Conservation (phyloP, 1,284 basidiomycete genomes). For the Tetrapyrgos nigripes region DNA sequence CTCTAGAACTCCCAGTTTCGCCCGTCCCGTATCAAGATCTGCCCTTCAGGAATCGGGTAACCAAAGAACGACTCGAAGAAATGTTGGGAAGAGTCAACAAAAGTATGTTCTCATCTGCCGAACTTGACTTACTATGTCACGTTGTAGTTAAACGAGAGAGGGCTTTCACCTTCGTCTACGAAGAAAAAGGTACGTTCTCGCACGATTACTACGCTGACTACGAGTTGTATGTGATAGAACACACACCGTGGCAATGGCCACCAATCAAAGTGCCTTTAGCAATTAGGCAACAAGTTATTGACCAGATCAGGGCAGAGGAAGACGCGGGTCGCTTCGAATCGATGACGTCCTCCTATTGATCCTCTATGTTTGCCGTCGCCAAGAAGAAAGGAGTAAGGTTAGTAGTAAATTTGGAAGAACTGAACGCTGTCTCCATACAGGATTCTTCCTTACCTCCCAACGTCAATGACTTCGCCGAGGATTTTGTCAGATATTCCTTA, state of each 20-base stretch:
- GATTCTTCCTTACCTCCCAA: slow-evolving; percentile 18
- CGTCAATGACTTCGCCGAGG: slow-evolving; percentile 38
- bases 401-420: background rate
- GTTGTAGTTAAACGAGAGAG: slow-evolving; percentile 25
- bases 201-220: slow-evolving; percentile 40
- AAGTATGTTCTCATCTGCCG: background rate
- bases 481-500: slow-evolving; percentile 31
- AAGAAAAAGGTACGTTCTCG: slow-evolving; percentile 37
- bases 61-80: background rate
- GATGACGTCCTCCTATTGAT: slow-evolving; percentile 27
- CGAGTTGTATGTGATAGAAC: slow-evolving; percentile 27
- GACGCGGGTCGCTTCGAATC: background rate
- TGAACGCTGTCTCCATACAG: too few relatives aligned
- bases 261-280: too few relatives aligned
- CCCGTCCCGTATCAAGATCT: background rate
- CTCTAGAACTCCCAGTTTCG: background rate
- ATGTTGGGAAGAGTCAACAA: background rate
- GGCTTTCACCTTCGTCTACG: slow-evolving; percentile 34
- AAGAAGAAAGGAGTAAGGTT: background rate
- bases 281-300: too few relatives aligned
- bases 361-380: background rate
- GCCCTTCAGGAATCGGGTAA: background rate
- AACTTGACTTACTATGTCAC: background rate
- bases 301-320: too few relatives aligned
- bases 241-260: background rate